Evolutionary conservation across 1,284 basidiomycete species (phyloP).

Genomic region (Moniliella sp.): DNA sequence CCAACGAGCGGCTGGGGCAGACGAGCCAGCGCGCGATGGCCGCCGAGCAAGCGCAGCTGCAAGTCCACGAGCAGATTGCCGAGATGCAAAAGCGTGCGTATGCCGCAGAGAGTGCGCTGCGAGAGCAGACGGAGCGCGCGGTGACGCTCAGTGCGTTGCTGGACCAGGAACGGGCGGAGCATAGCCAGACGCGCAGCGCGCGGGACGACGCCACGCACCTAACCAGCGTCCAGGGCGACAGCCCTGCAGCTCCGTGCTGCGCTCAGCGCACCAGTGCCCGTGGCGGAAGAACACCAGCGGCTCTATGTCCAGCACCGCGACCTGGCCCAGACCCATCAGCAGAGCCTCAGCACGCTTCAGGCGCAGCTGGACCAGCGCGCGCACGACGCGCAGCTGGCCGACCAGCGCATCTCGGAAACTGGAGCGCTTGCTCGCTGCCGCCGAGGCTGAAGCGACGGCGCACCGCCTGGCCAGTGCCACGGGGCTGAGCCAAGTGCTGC

Average conservation of each 20-base stretch:
- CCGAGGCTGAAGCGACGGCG: constrained; percentile 22
- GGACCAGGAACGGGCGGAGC: constrained; percentile 60
- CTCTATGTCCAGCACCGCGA: constrained; percentile 39
- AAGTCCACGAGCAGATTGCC: constrained; percentile 48
- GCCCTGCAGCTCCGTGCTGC: constrained; percentile 66
- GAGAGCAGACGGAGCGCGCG: constrained; percentile 58
- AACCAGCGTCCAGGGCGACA: constrained; percentile 60
- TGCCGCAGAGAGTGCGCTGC: constrained; percentile 46
- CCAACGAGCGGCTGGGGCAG: constrained; percentile 59
- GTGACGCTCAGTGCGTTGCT: constrained; percentile 53
- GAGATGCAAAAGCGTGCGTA: constrained; percentile 51
- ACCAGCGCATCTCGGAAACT: constrained; percentile 47
- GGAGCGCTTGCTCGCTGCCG: constrained; percentile 48
- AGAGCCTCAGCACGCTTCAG: constrained; percentile 52
- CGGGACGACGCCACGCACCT: constrained; percentile 42
- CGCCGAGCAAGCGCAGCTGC: constrained; percentile 57
- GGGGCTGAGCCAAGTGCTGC: constrained; percentile 20
- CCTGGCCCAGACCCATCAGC: constrained; percentile 23
- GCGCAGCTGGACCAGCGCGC: constrained; percentile 49
- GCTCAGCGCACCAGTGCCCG: constrained; percentile 50
- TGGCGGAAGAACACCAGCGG: constrained; percentile 59
- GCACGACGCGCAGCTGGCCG: constrained; percentile 7
- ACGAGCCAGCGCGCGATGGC: constrained; percentile 58
- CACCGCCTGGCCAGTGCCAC: constrained; percentile 22
- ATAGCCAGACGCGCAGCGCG: constrained; percentile 45